These are phyloP conservation scores for Passiflora organensis DNA, from an alignment of 345 rosid species.

Conservation along the genomic window DNA sequence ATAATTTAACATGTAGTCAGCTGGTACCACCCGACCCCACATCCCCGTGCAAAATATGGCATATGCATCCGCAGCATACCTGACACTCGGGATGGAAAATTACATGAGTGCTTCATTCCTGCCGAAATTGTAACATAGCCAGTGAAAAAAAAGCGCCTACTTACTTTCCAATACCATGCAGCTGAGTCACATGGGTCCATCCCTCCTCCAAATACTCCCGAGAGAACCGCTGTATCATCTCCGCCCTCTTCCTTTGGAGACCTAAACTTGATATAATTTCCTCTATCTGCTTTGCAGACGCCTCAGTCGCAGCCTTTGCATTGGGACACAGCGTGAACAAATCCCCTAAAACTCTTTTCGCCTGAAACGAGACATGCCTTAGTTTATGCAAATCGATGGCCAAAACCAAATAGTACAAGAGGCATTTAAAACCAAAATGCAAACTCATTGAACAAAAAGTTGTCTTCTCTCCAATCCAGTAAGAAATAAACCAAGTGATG, in stretches of 20 bases:
- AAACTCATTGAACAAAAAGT: no score
- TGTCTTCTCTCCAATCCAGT: no score
- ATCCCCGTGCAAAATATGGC: conserved; percentile 86
- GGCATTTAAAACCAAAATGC: no score
- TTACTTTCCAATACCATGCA: conserved; percentile 75
- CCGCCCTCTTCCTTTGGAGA: conserved; percentile 52
- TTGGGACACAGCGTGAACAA: conserved; percentile 58
- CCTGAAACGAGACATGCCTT: conserved; percentile 28
- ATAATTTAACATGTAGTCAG: conserved; percentile 60
- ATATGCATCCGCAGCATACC: conserved; percentile 88
- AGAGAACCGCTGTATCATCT: conserved; percentile 50
- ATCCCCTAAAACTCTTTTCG: conserved; percentile 34
- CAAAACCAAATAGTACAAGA: no score
- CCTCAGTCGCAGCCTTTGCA: conserved; percentile 55
- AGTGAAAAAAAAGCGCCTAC: not conserved
- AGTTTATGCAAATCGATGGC: not conserved
- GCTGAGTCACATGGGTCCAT: conserved; percentile 82
- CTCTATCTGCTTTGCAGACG: conserved; percentile 37
- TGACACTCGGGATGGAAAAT: conserved; percentile 16
- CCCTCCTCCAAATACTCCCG: conserved; percentile 52
- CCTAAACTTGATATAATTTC: conserved; percentile 48
- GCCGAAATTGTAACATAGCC: not conserved
- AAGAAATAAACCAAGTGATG: no score
- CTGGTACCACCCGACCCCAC: conserved; percentile 60
- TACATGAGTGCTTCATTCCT: not conserved